Conservation (phyloP, 2,329 filamentous ascomycete genomes). For the Aaosphaeria pasadenensis region DNA sequence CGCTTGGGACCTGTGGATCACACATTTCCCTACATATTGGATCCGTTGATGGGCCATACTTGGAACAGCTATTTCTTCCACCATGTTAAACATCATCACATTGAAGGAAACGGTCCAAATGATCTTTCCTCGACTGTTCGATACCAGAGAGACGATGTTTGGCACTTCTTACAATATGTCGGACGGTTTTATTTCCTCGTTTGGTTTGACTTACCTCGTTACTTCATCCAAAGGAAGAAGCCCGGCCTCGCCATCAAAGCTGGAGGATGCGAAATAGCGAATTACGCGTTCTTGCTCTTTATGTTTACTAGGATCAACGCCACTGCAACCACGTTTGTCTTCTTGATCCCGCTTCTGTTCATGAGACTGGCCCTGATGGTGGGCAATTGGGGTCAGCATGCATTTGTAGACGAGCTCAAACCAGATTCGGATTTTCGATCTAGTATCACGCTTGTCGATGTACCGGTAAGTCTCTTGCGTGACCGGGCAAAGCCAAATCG, state of each 20-base stretch:
- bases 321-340: conserved; percentile 60
- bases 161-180: conserved; percentile 69
- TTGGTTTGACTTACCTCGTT: conserved; percentile 72
- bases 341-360: conserved; percentile 63
- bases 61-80: conserved; percentile 86
- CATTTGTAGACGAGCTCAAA: conserved; percentile 71
- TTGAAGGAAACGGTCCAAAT: conserved; percentile 74
- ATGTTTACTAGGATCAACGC: conserved; percentile 49
- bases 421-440: conserved; percentile 76
- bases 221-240: conserved; percentile 67
- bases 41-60: conserved; percentile 77
- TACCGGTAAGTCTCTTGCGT: conserved; percentile 56
- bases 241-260: conserved; percentile 53
- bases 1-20: conserved; percentile 57
- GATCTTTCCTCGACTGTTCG: conserved; percentile 74
- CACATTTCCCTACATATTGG: conserved; percentile 68
- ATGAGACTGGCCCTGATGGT: conserved; percentile 73
- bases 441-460: conserved; percentile 76
- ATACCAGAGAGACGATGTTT: conserved; percentile 68
- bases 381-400: conserved; percentile 83
- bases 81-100: conserved; percentile 82
- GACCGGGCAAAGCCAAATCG: too few relatives aligned
- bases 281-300: conserved; percentile 46
- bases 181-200: conserved; percentile 70
- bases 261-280: conserved; percentile 60